Evolutionary conservation across 2,329 filamentous ascomycete genomes (phyloP), one percentile per base, ranked within the genome.

Genomic region (Alternaria arbusti): DNA sequence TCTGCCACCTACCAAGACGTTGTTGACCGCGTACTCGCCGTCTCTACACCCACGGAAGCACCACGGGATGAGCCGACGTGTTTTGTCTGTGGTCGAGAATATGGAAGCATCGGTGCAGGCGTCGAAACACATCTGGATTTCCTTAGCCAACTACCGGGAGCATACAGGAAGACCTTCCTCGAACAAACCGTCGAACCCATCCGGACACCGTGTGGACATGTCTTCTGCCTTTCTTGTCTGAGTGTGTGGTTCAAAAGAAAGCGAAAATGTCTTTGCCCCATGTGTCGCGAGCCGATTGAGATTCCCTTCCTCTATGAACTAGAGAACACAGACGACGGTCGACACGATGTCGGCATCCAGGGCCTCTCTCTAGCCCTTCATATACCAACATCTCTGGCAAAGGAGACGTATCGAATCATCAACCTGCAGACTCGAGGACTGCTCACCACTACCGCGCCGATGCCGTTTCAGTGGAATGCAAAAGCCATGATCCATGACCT

Each of bases 181-280:
- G 59, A 64, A 17, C 13, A 43, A 3, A 46, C 13, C 12, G 30
- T 66, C 9, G 28, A 52, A 45, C 32, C 54, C 5, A 46, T 50
- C 5, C 56, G 22, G 12, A 66, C 50, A 23, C 36, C 45, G 5
- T 64, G 58, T 45, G 51, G 58, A 8, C 58, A 64, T 25, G 36
- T 13, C 3, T 61, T 59, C 40, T 61, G 58, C 17, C 49, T 54
- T 8, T 32, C 22, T 8, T 61, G 50, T 50, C 44, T 66, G n/a
- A 54, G 54, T 25, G 15, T n/a, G n/a, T 61, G 50, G 55, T 55
- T 52, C 20, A 40, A 36, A n/a, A 28, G n/a, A 13, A 36, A 32
- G n/a, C n/a, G 7, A 10, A 10, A 2, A 5, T 25, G 56, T 20
- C 50, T 25, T 12, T 61, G 64, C 23, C 57, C 61, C 13, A 46